Conservation (phyloP, 257 asterid species). For the Solanum pennellii region DNA sequence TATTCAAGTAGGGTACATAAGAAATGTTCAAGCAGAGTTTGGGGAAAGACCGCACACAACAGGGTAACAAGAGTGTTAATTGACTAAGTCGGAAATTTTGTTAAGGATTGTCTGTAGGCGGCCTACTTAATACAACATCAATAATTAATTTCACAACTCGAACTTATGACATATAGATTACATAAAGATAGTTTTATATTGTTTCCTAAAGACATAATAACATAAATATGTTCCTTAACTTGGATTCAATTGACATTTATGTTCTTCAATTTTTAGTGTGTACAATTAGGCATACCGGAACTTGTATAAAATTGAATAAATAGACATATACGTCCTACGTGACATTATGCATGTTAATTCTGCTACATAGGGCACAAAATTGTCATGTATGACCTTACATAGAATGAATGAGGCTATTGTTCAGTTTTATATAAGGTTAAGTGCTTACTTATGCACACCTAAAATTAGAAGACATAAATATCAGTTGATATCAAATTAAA, state of each 20-base stretch:
- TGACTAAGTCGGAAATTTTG: no score
- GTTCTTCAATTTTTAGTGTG: neutral
- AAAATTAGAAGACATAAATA: no score
- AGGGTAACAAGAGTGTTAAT: no score
- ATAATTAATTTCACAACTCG: neutral
- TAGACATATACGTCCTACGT: neutral
- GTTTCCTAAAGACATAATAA: neutral
- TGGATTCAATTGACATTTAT: neutral
- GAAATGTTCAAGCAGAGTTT: neutral
- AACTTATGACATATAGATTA: neutral
- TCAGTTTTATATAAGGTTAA: no score
- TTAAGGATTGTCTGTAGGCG: neutral
- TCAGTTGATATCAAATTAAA: neutral
- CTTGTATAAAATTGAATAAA: neutral
- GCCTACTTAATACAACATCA: neutral
- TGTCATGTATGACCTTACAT: neutral
- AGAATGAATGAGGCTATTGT: neutral
- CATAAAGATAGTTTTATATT: neutral
- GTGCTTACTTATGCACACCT: no score
- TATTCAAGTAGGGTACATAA: neutral
- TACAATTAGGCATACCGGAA: no score
- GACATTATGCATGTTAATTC: no score
- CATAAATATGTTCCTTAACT: no score
- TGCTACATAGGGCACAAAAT: no score
- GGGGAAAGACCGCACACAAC: neutral